Conservation (phyloP, 768 basidiomycete genomes). For the Hericium erinaceus region DNA sequence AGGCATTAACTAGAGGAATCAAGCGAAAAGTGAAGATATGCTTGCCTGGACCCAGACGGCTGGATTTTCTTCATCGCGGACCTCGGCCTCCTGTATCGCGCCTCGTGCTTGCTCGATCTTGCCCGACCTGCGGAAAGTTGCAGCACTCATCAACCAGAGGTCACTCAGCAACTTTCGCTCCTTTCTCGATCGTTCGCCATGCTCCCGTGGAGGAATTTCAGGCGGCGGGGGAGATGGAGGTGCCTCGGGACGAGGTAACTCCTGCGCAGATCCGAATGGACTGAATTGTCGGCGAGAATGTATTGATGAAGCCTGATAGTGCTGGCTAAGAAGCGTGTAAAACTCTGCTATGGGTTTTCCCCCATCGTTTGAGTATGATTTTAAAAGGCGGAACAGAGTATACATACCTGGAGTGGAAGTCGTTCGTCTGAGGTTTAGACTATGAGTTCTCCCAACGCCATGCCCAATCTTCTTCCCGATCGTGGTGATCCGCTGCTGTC, state of each 20-base stretch:
- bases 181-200: constrained; percentile 32
- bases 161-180: constrained; percentile 69
- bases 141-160: constrained; percentile 90
- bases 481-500: constrained; percentile 62
- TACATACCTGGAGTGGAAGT: constrained; percentile 61
- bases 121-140: constrained; percentile 83
- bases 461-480: constrained; percentile 72
- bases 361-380: neutral
- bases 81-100: constrained; percentile 93
- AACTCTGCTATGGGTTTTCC: constrained; percentile 42
- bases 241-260: constrained; percentile 20
- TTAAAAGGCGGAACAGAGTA: neutral
- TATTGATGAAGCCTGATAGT: constrained; percentile 73
- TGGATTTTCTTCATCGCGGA: constrained; percentile 75
- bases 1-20: neutral
- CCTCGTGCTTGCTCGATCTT: constrained; percentile 86
- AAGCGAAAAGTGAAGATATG: neutral
- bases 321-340: constrained; percentile 51
- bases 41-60: constrained; percentile 92
- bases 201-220: constrained; percentile 11
- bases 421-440: constrained; percentile 39
- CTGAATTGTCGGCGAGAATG: constrained; percentile 57
- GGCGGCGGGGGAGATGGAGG: constrained; percentile 35
- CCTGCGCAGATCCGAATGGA: constrained; percentile 23
- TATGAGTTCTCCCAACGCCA: constrained; percentile 49